Base-by-base conservation (phyloP, 2,329 filamentous ascomycete genomes). In the Pleoardoris graminearum region DNA sequence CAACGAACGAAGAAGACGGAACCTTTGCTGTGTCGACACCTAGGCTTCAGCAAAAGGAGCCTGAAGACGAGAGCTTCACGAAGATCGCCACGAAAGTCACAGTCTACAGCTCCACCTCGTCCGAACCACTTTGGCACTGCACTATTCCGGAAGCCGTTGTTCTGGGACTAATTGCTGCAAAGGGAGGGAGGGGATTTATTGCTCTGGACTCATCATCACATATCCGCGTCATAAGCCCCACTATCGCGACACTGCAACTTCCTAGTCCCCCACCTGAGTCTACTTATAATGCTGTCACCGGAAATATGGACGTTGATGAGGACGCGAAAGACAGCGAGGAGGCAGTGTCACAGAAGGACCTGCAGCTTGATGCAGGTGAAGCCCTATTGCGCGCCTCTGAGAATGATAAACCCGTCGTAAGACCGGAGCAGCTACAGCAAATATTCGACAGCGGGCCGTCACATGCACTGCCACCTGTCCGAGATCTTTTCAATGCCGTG, bases 401-500 rank as follows among this genome's bases (percentile, higher is more conserved):
- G 29, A 80, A 81, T 42, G 78, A 80, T 44, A 77, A 80, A 19
- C 81, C 82, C 6, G 83, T 91, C 16, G 82, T 91, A 16, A 78
- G 85, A 36, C 83, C 86, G 43, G 86, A 91, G 65, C 82, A 84
- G 58, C 75, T 92, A 48, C 80, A 87, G 5, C 80, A 85, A 45
- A 82, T 92, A 32, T 91, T 92, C 58, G 86, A 91, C 57, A 54
- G 49, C 16, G 84, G 84, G 2, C 85, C 86, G 2, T 82, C 85
- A 3, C 88, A 88, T 66, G 85, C 87, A 0, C 81, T 88, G 64
- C 85, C 87, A 19, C 84, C 87, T 10, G 82, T 92, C 19, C 85
- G 88, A 70, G 88, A 91, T 57, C 82, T 90, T 76, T 91, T 92
- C 67, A 85, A 87, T 70, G 84, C 85, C 70, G 85, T 93, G 33